Percentiles rank a stretch among this genome's conserved stretches.
These are phyloP conservation scores for Starmerella floricola DNA, from an alignment of 805 yeast species.

Conservation along the genomic window DNA sequence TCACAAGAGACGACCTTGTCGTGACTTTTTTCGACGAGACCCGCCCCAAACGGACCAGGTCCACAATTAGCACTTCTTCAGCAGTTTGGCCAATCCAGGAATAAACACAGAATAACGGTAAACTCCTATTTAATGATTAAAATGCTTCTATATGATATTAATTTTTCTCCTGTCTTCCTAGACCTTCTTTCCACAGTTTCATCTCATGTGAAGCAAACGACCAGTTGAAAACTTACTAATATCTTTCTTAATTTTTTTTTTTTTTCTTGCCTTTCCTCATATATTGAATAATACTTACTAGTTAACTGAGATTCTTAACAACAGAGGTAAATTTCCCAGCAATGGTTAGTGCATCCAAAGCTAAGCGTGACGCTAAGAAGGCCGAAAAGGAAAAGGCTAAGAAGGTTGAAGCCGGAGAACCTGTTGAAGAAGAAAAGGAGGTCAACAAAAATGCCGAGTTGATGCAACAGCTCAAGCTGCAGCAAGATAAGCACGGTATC, in stretches of 20 bases:
- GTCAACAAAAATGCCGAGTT: slow-evolving; percentile 40
- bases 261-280: neutral
- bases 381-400: slow-evolving; percentile 66
- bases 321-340: neutral
- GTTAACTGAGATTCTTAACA: neutral
- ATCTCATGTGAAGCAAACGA: neutral
- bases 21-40: slow-evolving; percentile 11
- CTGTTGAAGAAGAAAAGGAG: slow-evolving; percentile 34
- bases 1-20: slow-evolving; percentile 5
- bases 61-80: slow-evolving; percentile 2
- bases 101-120: neutral
- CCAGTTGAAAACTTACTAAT: neutral
- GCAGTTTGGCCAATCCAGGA: slow-evolving; percentile 8
- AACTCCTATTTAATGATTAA: too few species aligned
- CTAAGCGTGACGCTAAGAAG: slow-evolving; percentile 96
- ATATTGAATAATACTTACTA: neutral
- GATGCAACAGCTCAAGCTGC: slow-evolving; percentile 77
- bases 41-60: slow-evolving; percentile 6
- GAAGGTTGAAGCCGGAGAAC: slow-evolving; percentile 44
- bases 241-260: slow-evolving; percentile 9
- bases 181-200: too few species aligned
- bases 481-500: slow-evolving; percentile 84
- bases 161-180: neutral
- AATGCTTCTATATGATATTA: neutral
- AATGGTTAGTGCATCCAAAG: slow-evolving; percentile 73